phyloP scores from a whole-genome alignment of 192 early-diverging fungal species.

The Chytriomyces hyalinus region DNA sequence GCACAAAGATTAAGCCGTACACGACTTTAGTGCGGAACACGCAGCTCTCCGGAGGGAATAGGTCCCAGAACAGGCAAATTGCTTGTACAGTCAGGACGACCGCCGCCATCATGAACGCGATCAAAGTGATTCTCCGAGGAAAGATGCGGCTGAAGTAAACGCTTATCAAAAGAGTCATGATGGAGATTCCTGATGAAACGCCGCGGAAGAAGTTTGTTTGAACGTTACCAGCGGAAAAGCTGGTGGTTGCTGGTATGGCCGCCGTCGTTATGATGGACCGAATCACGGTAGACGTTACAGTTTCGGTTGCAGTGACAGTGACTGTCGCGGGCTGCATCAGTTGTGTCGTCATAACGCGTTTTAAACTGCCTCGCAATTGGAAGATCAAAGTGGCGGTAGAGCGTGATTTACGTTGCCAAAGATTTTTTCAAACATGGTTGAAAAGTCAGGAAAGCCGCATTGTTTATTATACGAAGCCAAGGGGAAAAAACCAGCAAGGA shows the following conservation, averaged over 20 bases:
- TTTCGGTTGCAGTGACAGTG: background rate
- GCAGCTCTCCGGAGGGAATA: background rate
- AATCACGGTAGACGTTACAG: background rate
- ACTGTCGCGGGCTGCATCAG: background rate
- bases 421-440: too few relatives aligned
- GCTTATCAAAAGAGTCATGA: background rate
- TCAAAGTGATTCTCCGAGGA: background rate
- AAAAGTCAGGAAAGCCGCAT: too few relatives aligned
- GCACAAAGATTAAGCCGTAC: background rate
- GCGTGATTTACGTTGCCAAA: too few relatives aligned
- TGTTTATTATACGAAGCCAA: background rate
- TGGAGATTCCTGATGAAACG: background rate
- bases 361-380: too few relatives aligned
- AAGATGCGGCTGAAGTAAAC: background rate
- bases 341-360: too few relatives aligned
- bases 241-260: background rate
- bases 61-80: background rate
- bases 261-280: background rate
- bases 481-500: background rate
- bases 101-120: background rate
- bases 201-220: background rate
- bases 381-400: too few relatives aligned
- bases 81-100: background rate
- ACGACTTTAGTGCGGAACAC: background rate
- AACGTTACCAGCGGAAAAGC: background rate